Base-by-base conservation (phyloP, 345 rosid genomes). In the Aquilaria yunnanensis region DNA sequence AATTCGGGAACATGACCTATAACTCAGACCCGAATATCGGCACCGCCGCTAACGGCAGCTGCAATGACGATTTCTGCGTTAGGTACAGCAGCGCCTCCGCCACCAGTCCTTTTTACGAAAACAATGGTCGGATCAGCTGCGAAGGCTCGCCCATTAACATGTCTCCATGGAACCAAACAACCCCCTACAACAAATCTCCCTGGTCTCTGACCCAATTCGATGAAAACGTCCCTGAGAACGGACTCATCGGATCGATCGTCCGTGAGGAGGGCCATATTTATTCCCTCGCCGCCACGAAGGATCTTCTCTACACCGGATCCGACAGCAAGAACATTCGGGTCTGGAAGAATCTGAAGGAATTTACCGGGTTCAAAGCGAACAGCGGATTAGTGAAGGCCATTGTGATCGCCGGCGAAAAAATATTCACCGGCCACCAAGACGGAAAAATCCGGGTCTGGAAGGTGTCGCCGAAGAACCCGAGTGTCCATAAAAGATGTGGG, bases 321-420 rank as follows among this genome's bases (percentile, higher is more conserved):
- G 98, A 90, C 67, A 85, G 96, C 78, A 93, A 93, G 76, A 93
- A 90, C 78, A 90, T 93, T 79, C 97, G 94, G 5, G 98, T 90
- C 6, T 90, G 98, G 97, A 90, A 90, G 77, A 83, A 88, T 69
- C 72, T 93, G 16, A 79, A 93, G 68, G 98, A 93, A 67, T 90
- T 85, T 41, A 70, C 94, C 11, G 97, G 88, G 0, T 93, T 93
- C 67, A 90, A 93, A 77, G 86, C 97, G 2, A 93, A 88, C 72
- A 90, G 97, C 12, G 98, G 98, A 2, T 74, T 93, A 74, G 98
- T 93, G 9, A 90, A 93, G 63, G 90, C 96, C 32, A 93, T 93
- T 63, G 90, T 87, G 33, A 78, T 93, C 32, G 72, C 90, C 6
- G 88, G 92, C 0, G 88, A 81, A 14, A 89, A 81, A 77, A 92